phyloP scores from a whole-genome alignment of 2,329 filamentous ascomycete genomes.

The Curvularia lunata region DNA sequence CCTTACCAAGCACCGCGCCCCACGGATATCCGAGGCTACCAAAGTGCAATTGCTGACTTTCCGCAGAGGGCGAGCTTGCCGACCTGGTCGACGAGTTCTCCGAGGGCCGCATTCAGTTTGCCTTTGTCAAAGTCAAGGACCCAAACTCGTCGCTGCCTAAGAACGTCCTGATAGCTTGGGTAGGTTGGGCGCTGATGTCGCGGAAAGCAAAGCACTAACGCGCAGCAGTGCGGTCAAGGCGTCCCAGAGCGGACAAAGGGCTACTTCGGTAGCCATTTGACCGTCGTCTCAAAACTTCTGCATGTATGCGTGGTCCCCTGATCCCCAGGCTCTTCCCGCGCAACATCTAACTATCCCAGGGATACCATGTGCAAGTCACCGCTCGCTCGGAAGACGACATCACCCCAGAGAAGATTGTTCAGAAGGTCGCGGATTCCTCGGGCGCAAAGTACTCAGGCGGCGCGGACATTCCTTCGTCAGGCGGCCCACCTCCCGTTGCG shows the following conservation, averaged over 20 bases:
- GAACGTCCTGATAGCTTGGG: slow-evolving; percentile 90
- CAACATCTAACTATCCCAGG: slow-evolving; percentile 54
- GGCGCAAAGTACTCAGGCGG: slow-evolving; percentile 89
- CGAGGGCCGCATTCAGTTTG: slow-evolving; percentile 95
- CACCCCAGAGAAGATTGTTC: slow-evolving; percentile 83
- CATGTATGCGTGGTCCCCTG: slow-evolving; percentile 64
- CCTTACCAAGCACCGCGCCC: slow-evolving; percentile 2
- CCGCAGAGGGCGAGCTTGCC: slow-evolving; percentile 81
- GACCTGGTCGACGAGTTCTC: slow-evolving; percentile 96
- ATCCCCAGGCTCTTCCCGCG: background rate
- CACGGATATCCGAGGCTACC: background rate
- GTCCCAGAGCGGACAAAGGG: slow-evolving; percentile 98
- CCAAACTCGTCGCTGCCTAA: slow-evolving; percentile 90
- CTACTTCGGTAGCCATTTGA: slow-evolving; percentile 94
- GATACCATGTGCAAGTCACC: slow-evolving; percentile 97
- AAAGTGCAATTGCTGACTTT: slow-evolving; percentile 31
- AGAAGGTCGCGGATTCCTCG: slow-evolving; percentile 93
- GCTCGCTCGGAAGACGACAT: slow-evolving; percentile 90
- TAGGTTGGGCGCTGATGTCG: slow-evolving; percentile 39
- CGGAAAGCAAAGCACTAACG: slow-evolving; percentile 17
- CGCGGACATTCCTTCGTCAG: slow-evolving; percentile 60
- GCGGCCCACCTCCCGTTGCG: slow-evolving; percentile 70
- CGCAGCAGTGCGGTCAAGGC: slow-evolving; percentile 80
- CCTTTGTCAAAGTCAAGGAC: slow-evolving; percentile 95
- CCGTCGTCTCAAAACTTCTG: slow-evolving; percentile 86